These are phyloP conservation scores for Streptanthus diversifolius DNA, from an alignment of 345 rosid species.

Conservation along the genomic window DNA sequence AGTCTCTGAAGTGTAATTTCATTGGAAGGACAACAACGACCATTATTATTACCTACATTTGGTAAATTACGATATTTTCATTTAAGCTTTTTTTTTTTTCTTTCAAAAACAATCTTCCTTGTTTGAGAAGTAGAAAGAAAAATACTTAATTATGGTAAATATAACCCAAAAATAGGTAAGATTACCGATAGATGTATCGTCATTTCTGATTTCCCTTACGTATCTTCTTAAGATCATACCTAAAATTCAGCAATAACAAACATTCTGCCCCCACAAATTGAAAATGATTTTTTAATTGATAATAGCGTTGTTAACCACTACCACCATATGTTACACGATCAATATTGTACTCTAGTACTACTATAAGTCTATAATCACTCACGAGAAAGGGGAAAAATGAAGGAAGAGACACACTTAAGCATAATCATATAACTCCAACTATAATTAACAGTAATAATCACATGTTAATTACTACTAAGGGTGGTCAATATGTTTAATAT, in stretches of 20 bases:
- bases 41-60: background rate
- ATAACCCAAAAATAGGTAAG: background rate
- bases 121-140: background rate
- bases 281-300: background rate
- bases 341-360: background rate
- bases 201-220: conserved; percentile 1
- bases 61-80: background rate
- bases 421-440: conserved; percentile 21
- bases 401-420: conserved; percentile 12
- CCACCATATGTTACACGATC: conserved; percentile 2
- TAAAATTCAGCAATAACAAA: conserved; percentile 5
- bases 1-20: background rate
- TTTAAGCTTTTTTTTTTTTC: background rate
- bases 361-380: conserved; percentile 1
- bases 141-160: background rate
- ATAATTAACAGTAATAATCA: conserved; percentile 17
- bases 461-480: background rate
- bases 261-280: conserved; percentile 1
- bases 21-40: background rate
- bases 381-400: background rate
- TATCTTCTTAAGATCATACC: conserved; percentile 18
- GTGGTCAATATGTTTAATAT: conserved; percentile 1
- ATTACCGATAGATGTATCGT: background rate
- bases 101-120: background rate
- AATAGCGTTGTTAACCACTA: conserved; percentile 12